Evolutionary conservation across 2,329 filamentous ascomycete genomes (phyloP).

Genomic region (Microdochium nivale): DNA sequence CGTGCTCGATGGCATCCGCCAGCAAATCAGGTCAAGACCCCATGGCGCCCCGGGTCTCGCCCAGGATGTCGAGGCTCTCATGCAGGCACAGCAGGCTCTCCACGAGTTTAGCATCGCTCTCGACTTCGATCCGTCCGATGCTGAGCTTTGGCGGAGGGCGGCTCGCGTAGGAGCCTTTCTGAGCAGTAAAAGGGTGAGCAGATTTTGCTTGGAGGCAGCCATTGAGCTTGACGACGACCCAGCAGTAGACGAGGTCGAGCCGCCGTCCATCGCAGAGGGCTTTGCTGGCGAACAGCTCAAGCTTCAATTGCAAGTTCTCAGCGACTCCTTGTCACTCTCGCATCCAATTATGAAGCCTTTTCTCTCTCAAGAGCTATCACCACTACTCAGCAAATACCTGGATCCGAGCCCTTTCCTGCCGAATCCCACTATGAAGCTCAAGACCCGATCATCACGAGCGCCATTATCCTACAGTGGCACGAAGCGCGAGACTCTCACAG

Average conservation of each 20-base stretch:
- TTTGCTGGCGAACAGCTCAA: conserved; percentile 56
- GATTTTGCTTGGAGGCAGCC: conserved; percentile 57
- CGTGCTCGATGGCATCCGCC: conserved; percentile 63
- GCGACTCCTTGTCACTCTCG: conserved; percentile 46
- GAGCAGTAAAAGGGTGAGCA: conserved; percentile 45
- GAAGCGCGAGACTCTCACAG: conserved; percentile 5
- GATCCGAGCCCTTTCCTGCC: conserved; percentile 57
- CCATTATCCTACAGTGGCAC: not conserved
- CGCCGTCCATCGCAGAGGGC: conserved; percentile 53
- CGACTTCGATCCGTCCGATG: conserved; percentile 58
- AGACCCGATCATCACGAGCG: conserved; percentile 11
- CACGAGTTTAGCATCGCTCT: conserved; percentile 50
- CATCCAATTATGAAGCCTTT: conserved; percentile 55
- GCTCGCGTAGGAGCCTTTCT: conserved; percentile 51
- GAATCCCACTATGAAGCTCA: conserved; percentile 28
- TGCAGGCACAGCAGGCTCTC: conserved; percentile 36
- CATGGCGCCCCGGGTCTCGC: conserved; percentile 21
- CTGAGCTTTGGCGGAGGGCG: conserved; percentile 54
- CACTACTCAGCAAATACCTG: conserved; percentile 41
- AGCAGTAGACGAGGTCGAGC: conserved; percentile 51
- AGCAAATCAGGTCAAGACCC: conserved; percentile 29
- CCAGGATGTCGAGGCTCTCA: conserved; percentile 24
- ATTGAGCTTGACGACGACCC: conserved; percentile 62
- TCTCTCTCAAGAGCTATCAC: conserved; percentile 40
- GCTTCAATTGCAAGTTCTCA: conserved; percentile 41